Conservation (phyloP, 2,329 filamentous ascomycete species). For the Pyrenophora seminiperda region DNA sequence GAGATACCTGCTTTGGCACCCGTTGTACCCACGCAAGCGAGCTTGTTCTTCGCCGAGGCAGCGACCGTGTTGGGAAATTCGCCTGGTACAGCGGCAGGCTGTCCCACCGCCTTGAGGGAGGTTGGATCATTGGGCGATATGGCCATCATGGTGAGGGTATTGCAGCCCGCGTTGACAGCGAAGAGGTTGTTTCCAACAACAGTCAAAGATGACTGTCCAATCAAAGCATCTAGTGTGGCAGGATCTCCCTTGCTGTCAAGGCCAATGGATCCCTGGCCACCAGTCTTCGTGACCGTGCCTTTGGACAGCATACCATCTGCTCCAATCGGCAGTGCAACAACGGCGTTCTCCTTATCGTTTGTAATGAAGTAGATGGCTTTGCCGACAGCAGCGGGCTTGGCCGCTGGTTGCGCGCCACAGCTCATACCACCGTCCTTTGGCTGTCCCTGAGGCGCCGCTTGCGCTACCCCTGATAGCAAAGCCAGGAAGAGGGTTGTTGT, state of each 20-base stretch:
- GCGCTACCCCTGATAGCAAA: conserved; percentile 5
- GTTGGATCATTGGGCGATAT: conserved; percentile 41
- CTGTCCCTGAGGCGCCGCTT: conserved; percentile 10
- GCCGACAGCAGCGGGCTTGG: conserved; percentile 10
- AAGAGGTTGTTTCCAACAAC: conserved; percentile 61
- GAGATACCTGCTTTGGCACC: conserved; percentile 47
- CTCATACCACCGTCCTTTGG: conserved; percentile 6
- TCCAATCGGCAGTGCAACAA: conserved; percentile 58
- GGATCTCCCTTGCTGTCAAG: conserved; percentile 46
- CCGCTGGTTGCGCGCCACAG: conserved; percentile 4
- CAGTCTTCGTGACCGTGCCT: conserved; percentile 53
- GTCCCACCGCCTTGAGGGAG: conserved; percentile 38
- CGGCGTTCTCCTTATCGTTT: conserved; percentile 58
- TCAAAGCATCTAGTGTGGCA: conserved; percentile 57
- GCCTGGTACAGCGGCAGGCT: conserved; percentile 42
- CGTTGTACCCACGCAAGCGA: conserved; percentile 48
- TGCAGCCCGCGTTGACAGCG: conserved; percentile 55
- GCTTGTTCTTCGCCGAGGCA: conserved; percentile 42
- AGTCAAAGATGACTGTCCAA: conserved; percentile 58
- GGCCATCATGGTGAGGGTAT: conserved; percentile 47
- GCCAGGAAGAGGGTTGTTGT: conserved; percentile 7
- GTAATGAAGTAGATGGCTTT: conserved; percentile 63
- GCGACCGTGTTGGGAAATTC: conserved; percentile 50
- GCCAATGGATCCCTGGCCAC: conserved; percentile 54
- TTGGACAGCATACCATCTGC: conserved; percentile 55